Base-by-base conservation (phyloP, 495 filamentous ascomycete genomes). In the Lophiostoma macrostomum region DNA sequence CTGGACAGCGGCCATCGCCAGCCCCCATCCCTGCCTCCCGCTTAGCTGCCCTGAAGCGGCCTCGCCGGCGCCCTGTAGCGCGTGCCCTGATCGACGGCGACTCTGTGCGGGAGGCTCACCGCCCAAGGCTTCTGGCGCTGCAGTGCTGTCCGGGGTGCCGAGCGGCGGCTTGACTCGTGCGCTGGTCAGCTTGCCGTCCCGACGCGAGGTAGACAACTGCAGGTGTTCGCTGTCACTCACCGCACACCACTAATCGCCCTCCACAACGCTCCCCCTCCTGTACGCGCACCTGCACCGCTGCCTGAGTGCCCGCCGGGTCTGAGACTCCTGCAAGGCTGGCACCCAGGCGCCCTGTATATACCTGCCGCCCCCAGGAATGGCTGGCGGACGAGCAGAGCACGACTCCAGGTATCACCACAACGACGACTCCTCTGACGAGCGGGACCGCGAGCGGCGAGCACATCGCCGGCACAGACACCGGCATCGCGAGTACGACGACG, bases 341-440 rank as follows among this genome's bases (percentile, higher is more conserved):
- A 43, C 42, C 11, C 49, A 31, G 50, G 42, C 41, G 20, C 49
- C 27, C 50, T 23, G 24, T 23, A 23, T 23, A 47, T 31, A 32
- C 14, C 23, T n/a, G 22, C 22, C n/a, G 24, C 35, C 48, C 22
- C 40, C 56, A 25, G 49, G 43, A 43, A 60, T 60, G 56, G 50
- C 56, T 43, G 50, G 56, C 34, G 43, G 50, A 2, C 42, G 44
- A 14, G 38, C 18, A 20, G 40, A 40, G 32, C 56, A 43, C 25
- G 41, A 53, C 16, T 38, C 49, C 7, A 41, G 50, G 32, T 54
- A 53, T 36, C 54, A 54, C 43, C 54, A 60, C 50, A 30, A 49
- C 44, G 35, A 60, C 27, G 24, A 60, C 16, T 43, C 41, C 8
- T 36, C 36, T 22, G 36, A 58, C 47, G 50, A 53, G 18, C 4